These are phyloP conservation scores for Rostrohypoxylon terebratum DNA, from an alignment of 495 filamentous ascomycete genomes.

Conservation along the genomic window DNA sequence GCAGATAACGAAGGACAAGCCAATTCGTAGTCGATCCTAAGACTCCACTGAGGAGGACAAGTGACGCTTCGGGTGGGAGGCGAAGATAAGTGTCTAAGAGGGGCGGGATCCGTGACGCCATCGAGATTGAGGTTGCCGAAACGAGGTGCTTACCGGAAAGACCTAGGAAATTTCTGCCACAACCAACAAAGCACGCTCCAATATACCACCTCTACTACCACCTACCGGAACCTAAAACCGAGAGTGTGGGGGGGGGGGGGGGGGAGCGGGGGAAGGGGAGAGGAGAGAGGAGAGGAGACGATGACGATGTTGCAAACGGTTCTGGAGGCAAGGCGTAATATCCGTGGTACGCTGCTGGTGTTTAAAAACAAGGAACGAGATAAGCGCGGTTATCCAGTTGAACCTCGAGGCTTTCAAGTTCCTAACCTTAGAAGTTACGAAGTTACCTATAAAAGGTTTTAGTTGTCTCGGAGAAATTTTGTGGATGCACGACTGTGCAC, in stretches of 20 bases:
- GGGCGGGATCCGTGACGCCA: conserved; percentile 66
- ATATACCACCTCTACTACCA: neutral
- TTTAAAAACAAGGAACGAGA: neutral
- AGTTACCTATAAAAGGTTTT: too few relatives aligned
- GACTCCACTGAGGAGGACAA: conserved; percentile 79
- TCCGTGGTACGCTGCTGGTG: neutral
- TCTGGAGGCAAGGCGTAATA: neutral
- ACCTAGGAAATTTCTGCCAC: conserved; percentile 7
- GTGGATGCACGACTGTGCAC: too few relatives aligned
- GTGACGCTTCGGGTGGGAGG: conserved; percentile 59
- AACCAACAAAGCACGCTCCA: neutral
- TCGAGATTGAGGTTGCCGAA: conserved; percentile 27
- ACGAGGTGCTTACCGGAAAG: conserved; percentile 9
- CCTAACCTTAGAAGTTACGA: too few relatives aligned
- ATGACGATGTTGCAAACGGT: neutral
- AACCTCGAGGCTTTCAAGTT: too few relatives aligned
- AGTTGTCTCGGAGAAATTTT: too few relatives aligned
- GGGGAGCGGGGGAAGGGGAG: neutral
- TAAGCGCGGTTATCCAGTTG: neutral
- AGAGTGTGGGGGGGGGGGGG: neutral
- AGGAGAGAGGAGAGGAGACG: neutral
- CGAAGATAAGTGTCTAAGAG: conserved; percentile 75
- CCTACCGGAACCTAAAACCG: conserved; percentile 6
- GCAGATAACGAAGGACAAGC: conserved; percentile 74
- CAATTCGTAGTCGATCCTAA: conserved; percentile 79